Percentiles rank a stretch among this genome's conserved stretches.
Evolutionary conservation across 2,329 filamentous ascomycete species (phyloP).

Genomic region (Botrytis fabae): DNA sequence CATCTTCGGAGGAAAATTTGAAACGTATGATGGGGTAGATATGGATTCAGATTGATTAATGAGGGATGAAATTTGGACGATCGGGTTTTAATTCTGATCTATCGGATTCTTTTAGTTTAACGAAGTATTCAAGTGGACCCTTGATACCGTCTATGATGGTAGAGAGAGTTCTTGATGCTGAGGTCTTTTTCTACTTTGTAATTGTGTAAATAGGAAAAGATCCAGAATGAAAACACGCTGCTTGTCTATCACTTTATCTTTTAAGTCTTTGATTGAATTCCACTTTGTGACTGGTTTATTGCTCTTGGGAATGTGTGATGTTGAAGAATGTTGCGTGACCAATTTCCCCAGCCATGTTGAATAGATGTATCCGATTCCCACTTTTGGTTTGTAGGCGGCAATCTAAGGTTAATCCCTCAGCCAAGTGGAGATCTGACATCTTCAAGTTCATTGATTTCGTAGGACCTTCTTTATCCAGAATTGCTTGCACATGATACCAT

Average conservation of each 20-base stretch:
- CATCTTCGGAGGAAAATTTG: conserved; percentile 23
- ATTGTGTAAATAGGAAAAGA: conserved; percentile 27
- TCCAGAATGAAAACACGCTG: conserved; percentile 22
- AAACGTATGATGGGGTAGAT: conserved; percentile 26
- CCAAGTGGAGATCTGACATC: not conserved
- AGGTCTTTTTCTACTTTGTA: conserved; percentile 23
- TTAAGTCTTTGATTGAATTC: not conserved
- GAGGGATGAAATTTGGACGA: conserved; percentile 25
- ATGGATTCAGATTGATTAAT: conserved; percentile 27
- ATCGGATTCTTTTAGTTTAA: conserved; percentile 21
- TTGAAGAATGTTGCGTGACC: not conserved
- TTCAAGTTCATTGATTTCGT: not conserved
- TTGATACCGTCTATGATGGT: not conserved
- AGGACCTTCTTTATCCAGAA: conserved; percentile 7
- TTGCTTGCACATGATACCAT: not conserved
- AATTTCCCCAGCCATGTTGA: not conserved
- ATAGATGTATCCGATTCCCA: not conserved
- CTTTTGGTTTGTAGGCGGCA: not conserved
- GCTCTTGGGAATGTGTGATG: not conserved
- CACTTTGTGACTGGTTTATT: not conserved
- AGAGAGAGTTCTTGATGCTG: conserved; percentile 20
- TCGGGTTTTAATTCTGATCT: conserved; percentile 21
- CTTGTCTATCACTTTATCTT: conserved; percentile 14
- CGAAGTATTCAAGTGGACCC: conserved; percentile 22
- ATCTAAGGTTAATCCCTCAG: too few relatives aligned